Conservation (phyloP, 345 rosid species). For the Populus tremula region DNA sequence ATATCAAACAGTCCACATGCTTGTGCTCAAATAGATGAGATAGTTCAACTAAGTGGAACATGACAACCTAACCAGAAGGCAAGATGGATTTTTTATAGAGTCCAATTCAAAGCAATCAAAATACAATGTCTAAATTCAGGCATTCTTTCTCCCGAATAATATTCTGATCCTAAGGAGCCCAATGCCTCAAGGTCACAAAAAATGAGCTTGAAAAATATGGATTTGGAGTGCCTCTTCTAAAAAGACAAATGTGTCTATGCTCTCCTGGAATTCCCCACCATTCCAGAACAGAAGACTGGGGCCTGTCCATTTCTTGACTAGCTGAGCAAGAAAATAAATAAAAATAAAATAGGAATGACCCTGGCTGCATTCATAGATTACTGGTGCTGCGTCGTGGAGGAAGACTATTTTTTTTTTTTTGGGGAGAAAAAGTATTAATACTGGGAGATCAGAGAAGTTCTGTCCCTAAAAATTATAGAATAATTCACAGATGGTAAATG, state of each 20-base stretch:
- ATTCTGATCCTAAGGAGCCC: not conserved
- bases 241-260: not conserved
- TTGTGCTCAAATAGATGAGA: not conserved
- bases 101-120: not conserved
- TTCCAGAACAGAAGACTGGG: not conserved
- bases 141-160: not conserved
- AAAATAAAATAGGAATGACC: not conserved
- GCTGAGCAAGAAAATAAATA: not conserved
- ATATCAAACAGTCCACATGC: not conserved
- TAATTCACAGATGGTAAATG: not conserved
- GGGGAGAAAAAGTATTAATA: not conserved
- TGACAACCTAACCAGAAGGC: not conserved
- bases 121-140: not conserved
- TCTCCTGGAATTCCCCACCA: not conserved
- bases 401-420: not conserved
- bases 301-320: not conserved
- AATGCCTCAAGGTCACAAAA: not conserved
- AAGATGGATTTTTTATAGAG: not conserved
- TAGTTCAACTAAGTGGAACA: not conserved
- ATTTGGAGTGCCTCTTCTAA: not conserved
- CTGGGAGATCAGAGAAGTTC: not conserved
- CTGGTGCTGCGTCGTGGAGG: not conserved
- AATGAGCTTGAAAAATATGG: not conserved
- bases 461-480: not conserved
- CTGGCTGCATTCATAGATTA: not conserved